Evolutionary conservation across 2,329 filamentous ascomycete species (phyloP).

Genomic region (Aureobasidium sp.): DNA sequence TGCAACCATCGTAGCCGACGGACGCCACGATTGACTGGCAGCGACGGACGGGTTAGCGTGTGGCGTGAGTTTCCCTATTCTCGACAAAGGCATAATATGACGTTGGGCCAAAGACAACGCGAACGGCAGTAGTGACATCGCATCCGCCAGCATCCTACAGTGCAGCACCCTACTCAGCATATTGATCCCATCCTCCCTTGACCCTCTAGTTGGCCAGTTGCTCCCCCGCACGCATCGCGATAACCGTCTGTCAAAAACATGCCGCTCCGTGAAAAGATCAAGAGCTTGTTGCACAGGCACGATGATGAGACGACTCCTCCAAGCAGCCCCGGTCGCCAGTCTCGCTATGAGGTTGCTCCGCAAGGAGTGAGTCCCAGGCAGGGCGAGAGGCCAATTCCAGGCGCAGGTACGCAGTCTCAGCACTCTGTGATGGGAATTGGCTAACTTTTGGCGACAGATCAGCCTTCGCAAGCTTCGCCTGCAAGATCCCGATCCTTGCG

Average conservation of each 20-base stretch:
- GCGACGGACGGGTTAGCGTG: neutral
- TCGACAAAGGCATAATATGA: constrained; percentile 2
- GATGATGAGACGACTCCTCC: constrained; percentile 1
- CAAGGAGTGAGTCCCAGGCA: neutral
- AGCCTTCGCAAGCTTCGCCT: neutral
- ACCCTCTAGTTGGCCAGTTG: neutral
- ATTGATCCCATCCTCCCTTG: constrained; percentile 7
- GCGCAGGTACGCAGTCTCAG: neutral
- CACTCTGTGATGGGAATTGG: neutral
- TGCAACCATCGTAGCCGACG: neutral
- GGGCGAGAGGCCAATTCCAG: neutral
- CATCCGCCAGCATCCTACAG: neutral
- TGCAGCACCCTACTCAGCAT: neutral
- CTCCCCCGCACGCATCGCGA: neutral
- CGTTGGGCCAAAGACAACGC: neutral
- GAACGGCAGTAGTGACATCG: constrained; percentile 2
- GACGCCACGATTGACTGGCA: neutral
- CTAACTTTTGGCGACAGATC: constrained; percentile 6
- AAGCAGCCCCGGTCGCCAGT: neutral
- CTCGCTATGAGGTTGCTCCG: neutral
- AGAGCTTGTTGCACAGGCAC: constrained; percentile 8
- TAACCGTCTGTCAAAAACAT: neutral
- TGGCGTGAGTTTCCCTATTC: constrained; percentile 5
- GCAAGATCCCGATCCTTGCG: constrained; percentile 3
- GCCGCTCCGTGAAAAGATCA: constrained; percentile 10